Conservation (phyloP, 2,329 filamentous ascomycete genomes). For the Ceratocystis colombiana region DNA sequence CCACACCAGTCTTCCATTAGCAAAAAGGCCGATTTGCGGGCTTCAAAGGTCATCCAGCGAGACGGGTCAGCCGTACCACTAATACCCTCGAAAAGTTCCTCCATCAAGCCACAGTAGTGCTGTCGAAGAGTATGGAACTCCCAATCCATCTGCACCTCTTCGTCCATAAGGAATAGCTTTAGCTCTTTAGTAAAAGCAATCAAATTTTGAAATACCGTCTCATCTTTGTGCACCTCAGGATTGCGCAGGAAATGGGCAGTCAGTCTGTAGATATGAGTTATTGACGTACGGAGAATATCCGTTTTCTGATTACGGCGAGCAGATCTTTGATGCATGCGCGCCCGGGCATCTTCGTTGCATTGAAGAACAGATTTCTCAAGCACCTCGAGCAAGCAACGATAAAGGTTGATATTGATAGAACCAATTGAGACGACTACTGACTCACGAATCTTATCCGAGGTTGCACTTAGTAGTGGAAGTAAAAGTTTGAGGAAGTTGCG, state of each 20-base stretch:
- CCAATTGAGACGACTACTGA: constrained; percentile 87
- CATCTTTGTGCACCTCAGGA: constrained; percentile 68
- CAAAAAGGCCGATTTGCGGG: constrained; percentile 85
- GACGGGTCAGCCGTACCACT: constrained; percentile 75
- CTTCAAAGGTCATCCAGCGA: constrained; percentile 95
- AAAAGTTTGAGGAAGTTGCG: constrained; percentile 82
- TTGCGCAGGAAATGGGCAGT: constrained; percentile 81
- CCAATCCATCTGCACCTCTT: constrained; percentile 88
- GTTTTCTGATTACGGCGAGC: constrained; percentile 72
- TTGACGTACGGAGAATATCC: constrained; percentile 80
- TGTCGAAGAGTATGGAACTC: constrained; percentile 84
- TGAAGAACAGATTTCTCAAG: constrained; percentile 75
- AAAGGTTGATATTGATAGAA: constrained; percentile 90
- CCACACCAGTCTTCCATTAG: constrained; percentile 99
- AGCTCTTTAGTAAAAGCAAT: constrained; percentile 84
- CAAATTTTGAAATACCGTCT: constrained; percentile 83
- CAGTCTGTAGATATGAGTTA: constrained; percentile 90
- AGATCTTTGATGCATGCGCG: constrained; percentile 78
- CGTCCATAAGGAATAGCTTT: constrained; percentile 88
- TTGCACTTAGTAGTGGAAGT: constrained; percentile 73
- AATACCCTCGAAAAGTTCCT: constrained; percentile 85
- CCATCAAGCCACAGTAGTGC: constrained; percentile 88
- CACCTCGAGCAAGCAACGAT: constrained; percentile 80
- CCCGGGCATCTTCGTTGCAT: constrained; percentile 81
- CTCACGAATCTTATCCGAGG: constrained; percentile 71